phyloP scores from a whole-genome alignment of 2,329 filamentous ascomycete species.

The Akanthomyces dipterigenus region DNA sequence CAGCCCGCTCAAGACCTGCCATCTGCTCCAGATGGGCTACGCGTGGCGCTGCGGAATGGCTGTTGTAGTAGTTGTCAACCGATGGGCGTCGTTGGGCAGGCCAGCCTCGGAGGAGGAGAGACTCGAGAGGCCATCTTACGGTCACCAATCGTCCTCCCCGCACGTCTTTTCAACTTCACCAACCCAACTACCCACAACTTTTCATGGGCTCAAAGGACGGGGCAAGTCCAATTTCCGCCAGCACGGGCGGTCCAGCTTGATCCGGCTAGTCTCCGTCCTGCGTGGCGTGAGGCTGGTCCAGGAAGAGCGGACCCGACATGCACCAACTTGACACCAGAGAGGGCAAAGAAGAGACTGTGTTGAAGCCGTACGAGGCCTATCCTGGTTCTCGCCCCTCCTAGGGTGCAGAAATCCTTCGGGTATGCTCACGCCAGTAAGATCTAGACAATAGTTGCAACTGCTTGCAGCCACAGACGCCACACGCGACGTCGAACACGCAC shows the following conservation, averaged over 20 bases:
- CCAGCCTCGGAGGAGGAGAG: too few species aligned
- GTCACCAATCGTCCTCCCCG: too few species aligned
- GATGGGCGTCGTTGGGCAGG: too few species aligned
- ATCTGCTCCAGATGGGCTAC: neutral
- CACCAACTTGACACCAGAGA: neutral
- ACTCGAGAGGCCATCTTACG: too few species aligned
- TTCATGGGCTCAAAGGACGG: neutral
- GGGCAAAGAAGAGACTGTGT: neutral
- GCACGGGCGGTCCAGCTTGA: neutral
- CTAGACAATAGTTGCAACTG: neutral
- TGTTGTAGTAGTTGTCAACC: too few species aligned
- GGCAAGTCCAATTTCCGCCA: neutral
- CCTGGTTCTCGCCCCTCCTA: neutral
- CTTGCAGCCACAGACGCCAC: neutral
- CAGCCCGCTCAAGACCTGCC: neutral
- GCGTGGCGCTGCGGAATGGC: neutral
- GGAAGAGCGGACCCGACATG: neutral
- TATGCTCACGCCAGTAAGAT: neutral
- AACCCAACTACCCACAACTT: neutral
- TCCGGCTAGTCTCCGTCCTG: conserved; percentile 5
- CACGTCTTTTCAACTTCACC: neutral
- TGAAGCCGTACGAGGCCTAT: neutral
- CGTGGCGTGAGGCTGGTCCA: neutral
- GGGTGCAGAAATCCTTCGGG: neutral
- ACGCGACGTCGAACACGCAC: neutral